Evolutionary conservation across 225 moss, liverwort and hornwort genomes (phyloP), one percentile per base, ranked within the genome.

Genomic region (Marchantia polymorpha): DNA sequence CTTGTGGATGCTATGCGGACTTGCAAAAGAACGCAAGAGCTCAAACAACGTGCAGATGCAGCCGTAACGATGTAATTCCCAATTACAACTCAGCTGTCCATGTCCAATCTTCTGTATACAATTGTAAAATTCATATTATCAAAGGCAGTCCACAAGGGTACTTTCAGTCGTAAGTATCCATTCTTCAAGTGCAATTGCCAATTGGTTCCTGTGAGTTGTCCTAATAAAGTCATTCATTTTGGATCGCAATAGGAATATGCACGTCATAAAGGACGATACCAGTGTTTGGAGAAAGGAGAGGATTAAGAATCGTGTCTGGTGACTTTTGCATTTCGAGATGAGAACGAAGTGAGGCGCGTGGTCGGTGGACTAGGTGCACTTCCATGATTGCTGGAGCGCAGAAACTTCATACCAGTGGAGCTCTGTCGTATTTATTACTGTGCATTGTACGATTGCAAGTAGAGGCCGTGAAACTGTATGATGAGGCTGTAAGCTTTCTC

Each of bases 1-100:
- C 88, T 99, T 47, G 97, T 95, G 81, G 97, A 99, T 83, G 85
- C 89, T 10, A 95, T 95, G 97, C 91, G 86, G 75, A 85, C 86
- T 64, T 95, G 90, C 86, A 93, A 91, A 88, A 76, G 97, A 73
- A 93, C 94, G 12, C 91, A 92, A 85, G 90, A 88, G 69, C 89
- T 94, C 54, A 89, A 93, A 77, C 92, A 91, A 88, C 89, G 91
- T 51, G 97, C 95, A 29, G 93, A 92, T 70, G 84, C 91, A 14
- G 93, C 97, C 20, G 89, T 90, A 52, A 59, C 93, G 22, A 88
- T 93, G 88, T 99, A 88, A 79, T 64, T 11, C 20, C 72, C 55
- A 73, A 5, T 15, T 48, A 79, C 46, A 77, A 61, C 74, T 69
- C 67, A 78, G 52, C 53, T 50, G 22, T 77, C 3, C 39, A 48